Base-by-base conservation (phyloP, 371 early-diverging fungal species). In the Fennellomyces sp. region DNA sequence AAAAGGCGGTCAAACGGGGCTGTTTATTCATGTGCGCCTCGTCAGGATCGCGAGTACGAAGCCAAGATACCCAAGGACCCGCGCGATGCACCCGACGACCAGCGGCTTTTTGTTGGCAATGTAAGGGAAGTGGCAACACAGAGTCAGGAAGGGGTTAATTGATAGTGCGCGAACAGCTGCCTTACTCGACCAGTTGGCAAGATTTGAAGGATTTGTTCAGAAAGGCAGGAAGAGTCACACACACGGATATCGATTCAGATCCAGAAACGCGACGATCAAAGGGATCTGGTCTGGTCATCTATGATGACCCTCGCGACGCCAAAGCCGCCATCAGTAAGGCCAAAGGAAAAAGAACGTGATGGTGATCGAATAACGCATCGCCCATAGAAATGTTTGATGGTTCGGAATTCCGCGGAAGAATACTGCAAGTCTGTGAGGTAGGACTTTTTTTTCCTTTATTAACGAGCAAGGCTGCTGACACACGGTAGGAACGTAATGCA, bases 381-480 rank as follows among this genome's bases (percentile, higher is more conserved):
- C n/a, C n/a, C 62, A 50, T 72, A 88, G 88, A 82, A 31, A 80
- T 81, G 70, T 90, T 88, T 67, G 75, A 92, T 72, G 88, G 90
- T 42, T 88, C 83, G 68, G 92, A 90, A 55, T 90, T 88, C 88
- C 85, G 87, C 64, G 91, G 91, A 48, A 66, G 90, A 63, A 73
- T 70, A 58, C 68, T 94, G 69, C 90, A 88, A 83, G 94, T 94
- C 61, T 85, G 87, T 52, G 88, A 91, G 86, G 92, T 88, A 71
- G 72, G 75, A n/a, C 13, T 50, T n/a, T n/a, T n/a, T n/a, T n/a
- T n/a, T n/a, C n/a, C n/a, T n/a, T n/a, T n/a, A n/a, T n/a, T n/a
- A n/a, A n/a, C n/a, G n/a, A n/a, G n/a, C n/a, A n/a, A n/a, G n/a
- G n/a, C n/a, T n/a, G n/a, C n/a, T n/a, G n/a, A n/a, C n/a, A n/a